phyloP scores from a whole-genome alignment of 257 asterid species.

The Forsythia suspensa region DNA sequence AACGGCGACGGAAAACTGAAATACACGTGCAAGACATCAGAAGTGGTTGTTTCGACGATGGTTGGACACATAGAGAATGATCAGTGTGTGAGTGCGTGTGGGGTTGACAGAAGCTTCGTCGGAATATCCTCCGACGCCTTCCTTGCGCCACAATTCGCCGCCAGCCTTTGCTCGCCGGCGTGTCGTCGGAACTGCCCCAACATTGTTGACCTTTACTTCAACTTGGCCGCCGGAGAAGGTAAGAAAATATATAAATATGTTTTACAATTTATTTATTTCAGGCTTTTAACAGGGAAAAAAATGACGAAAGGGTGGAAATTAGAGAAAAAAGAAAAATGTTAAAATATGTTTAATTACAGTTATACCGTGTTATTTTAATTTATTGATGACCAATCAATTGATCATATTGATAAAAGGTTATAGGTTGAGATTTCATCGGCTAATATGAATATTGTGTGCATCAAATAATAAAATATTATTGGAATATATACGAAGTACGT shows the following conservation, averaged over 20 bases:
- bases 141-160: constrained; percentile 20
- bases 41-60: constrained; percentile 24
- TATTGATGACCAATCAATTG: no score
- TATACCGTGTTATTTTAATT: no score
- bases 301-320: no score
- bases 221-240: constrained; percentile 40
- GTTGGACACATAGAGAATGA: constrained; percentile 27
- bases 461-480: no score
- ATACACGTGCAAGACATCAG: constrained; percentile 26
- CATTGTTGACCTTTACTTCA: constrained; percentile 34
- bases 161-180: constrained; percentile 28
- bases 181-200: constrained; percentile 32
- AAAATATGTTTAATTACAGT: no score
- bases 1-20: constrained; percentile 2
- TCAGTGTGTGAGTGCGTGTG: constrained; percentile 32
- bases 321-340: no score
- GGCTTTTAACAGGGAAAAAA: no score
- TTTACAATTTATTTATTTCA: no score
- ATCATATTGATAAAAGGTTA: no score
- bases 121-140: constrained; percentile 34
- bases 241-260: background rate
- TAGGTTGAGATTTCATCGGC: no score
- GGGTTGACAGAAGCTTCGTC: constrained; percentile 25
- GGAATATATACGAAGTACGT: no score
- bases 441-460: no score